Conservation (phyloP, 83 land plant genomes). For the Picea mariana region DNA sequence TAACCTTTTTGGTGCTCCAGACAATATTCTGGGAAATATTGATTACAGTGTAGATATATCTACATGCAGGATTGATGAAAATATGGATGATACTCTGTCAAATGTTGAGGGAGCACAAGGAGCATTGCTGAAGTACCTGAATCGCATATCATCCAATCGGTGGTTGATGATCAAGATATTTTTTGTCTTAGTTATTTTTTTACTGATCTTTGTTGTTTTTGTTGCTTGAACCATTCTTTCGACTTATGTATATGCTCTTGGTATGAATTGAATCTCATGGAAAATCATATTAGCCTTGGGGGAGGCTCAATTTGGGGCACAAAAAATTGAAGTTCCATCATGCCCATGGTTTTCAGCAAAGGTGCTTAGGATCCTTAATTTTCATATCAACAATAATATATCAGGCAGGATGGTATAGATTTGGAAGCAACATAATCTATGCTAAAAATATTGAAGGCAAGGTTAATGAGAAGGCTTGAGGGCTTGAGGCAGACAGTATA, state of each 20-base stretch:
- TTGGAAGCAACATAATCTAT: neutral
- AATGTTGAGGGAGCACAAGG: conserved; percentile 96
- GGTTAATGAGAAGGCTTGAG: neutral
- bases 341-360: neutral
- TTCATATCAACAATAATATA: too few relatives aligned
- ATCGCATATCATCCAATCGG: conserved; percentile 85
- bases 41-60: neutral
- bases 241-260: neutral
- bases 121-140: conserved; percentile 72
- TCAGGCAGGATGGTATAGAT: neutral
- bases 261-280: neutral
- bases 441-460: neutral
- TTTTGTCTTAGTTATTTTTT: conserved; percentile 80
- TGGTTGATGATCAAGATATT: conserved; percentile 96
- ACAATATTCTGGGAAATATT: neutral
- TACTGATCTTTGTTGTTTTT: conserved; percentile 82
- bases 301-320: conserved; percentile 10
- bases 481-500: neutral
- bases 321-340: neutral
- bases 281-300: neutral
- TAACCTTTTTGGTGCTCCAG: neutral
- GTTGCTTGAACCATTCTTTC: conserved; percentile 47
- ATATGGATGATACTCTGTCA: conserved; percentile 87
- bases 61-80: conserved; percentile 80
- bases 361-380: too few relatives aligned